Conservation (phyloP, 805 yeast species). For the Dipodascus geniculatus region DNA sequence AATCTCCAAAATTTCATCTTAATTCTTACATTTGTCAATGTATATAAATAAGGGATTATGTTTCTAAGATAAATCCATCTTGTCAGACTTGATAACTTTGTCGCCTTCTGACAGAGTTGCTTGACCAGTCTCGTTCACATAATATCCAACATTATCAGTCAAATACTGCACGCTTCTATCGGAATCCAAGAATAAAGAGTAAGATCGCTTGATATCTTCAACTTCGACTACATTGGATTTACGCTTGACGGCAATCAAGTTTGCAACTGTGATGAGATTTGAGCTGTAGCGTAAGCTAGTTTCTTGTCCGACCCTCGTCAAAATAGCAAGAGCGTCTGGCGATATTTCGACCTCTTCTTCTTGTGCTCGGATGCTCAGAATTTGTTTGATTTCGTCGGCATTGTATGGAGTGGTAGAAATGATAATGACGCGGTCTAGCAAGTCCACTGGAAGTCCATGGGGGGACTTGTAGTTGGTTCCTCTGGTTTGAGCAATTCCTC, state of each 20-base stretch:
- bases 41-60: neutral
- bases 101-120: slow-evolving; percentile 34
- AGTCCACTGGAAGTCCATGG: slow-evolving; percentile 94
- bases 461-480: slow-evolving; percentile 93
- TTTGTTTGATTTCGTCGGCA: slow-evolving; percentile 75
- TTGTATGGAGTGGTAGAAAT: slow-evolving; percentile 74
- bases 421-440: slow-evolving; percentile 86
- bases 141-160: slow-evolving; percentile 54
- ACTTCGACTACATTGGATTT: slow-evolving; percentile 61
- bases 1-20: neutral
- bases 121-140: slow-evolving; percentile 68
- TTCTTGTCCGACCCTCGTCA: slow-evolving; percentile 82
- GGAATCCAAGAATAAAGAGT: slow-evolving; percentile 76
- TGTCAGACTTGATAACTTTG: neutral
- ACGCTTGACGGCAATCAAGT: slow-evolving; percentile 75
- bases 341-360: slow-evolving; percentile 86
- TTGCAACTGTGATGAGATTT: slow-evolving; percentile 81
- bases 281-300: slow-evolving; percentile 88
- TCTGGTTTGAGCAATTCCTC: slow-evolving; percentile 87
- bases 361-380: slow-evolving; percentile 78
- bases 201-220: slow-evolving; percentile 77
- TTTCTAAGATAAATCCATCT: slow-evolving; percentile 1
- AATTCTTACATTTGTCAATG: neutral
- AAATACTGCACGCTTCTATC: slow-evolving; percentile 80
- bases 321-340: slow-evolving; percentile 71